Conservation (phyloP, 768 basidiomycete genomes). For the Lepiota brunneoincarnata region DNA sequence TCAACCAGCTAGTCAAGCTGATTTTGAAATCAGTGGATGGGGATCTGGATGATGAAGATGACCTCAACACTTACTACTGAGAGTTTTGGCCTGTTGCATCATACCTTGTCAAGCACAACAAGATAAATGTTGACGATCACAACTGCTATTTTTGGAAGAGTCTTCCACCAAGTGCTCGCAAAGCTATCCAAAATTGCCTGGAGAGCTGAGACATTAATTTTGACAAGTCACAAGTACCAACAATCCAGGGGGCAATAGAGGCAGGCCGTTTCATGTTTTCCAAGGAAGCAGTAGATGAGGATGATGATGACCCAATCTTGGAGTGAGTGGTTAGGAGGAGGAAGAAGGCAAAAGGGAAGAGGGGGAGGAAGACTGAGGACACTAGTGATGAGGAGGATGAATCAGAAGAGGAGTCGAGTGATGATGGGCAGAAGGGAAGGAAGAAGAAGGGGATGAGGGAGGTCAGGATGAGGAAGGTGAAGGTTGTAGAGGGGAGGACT, state of each 20-base stretch:
- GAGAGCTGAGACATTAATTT: not conserved
- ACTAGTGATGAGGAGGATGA: too few relatives aligned
- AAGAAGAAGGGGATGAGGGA: too few relatives aligned
- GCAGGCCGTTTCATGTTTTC: not conserved
- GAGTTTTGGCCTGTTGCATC: not conserved
- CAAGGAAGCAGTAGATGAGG: too few relatives aligned
- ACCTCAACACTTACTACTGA: not conserved
- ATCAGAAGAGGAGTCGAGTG: too few relatives aligned
- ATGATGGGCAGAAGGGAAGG: too few relatives aligned
- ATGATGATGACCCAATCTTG: too few relatives aligned
- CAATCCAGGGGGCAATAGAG: not conserved
- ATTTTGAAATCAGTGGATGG: not conserved
- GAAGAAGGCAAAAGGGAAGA: too few relatives aligned
- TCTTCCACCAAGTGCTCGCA: not conserved
- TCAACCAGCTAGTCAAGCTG: not conserved
- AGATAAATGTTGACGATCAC: not conserved
- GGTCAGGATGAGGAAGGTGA: too few relatives aligned
- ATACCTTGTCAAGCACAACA: not conserved
- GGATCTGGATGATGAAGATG: not conserved
- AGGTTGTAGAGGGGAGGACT: too few relatives aligned
- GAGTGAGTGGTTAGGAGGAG: too few relatives aligned
- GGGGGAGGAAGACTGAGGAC: too few relatives aligned
- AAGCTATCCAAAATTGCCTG: not conserved
- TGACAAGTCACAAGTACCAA: not conserved
- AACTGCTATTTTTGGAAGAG: not conserved